Conservation (phyloP, 108 stramenopile species). For the Pseudonitzschia multiseries region DNA sequence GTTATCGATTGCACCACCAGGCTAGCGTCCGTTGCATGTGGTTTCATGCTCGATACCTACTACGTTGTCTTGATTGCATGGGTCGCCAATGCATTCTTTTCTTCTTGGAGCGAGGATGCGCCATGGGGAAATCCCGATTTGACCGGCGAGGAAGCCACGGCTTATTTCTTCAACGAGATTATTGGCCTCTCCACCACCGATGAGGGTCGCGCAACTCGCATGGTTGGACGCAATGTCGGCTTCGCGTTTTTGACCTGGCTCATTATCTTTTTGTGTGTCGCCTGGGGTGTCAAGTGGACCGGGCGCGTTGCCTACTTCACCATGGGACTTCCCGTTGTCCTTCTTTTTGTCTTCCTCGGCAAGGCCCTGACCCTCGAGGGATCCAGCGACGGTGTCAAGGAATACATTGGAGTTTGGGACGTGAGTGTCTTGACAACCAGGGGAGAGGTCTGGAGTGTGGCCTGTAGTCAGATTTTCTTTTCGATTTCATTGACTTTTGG, state of each 20-base stretch:
- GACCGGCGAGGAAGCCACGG: conserved; percentile 42
- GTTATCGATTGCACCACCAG: not conserved
- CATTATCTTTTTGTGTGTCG: conserved; percentile 45
- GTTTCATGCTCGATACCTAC: conserved; percentile 54
- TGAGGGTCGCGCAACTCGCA: conserved; percentile 45
- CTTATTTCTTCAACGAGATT: conserved; percentile 36
- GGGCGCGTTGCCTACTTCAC: conserved; percentile 58
- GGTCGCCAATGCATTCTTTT: conserved; percentile 57
- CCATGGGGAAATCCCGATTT: conserved; percentile 38
- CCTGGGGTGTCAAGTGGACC: conserved; percentile 57
- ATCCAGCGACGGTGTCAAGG: conserved; percentile 42
- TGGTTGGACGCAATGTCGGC: conserved; percentile 51
- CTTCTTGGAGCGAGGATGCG: conserved; percentile 32
- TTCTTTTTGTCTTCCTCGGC: conserved; percentile 56
- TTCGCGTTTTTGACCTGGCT: conserved; percentile 45
- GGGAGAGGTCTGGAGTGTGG: conserved; percentile 58
- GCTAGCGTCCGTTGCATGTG: conserved; percentile 40
- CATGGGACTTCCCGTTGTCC: conserved; percentile 56
- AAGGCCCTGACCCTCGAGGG: conserved; percentile 48
- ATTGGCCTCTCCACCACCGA: conserved; percentile 50
- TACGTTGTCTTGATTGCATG: conserved; percentile 54
- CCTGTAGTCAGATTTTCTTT: conserved; percentile 72
- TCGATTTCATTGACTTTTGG: conserved; percentile 56
- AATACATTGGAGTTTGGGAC: conserved; percentile 61
- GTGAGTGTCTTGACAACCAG: conserved; percentile 39